phyloP scores from a whole-genome alignment of 2,329 filamentous ascomycete species.

The Penicillium oxalicum region DNA sequence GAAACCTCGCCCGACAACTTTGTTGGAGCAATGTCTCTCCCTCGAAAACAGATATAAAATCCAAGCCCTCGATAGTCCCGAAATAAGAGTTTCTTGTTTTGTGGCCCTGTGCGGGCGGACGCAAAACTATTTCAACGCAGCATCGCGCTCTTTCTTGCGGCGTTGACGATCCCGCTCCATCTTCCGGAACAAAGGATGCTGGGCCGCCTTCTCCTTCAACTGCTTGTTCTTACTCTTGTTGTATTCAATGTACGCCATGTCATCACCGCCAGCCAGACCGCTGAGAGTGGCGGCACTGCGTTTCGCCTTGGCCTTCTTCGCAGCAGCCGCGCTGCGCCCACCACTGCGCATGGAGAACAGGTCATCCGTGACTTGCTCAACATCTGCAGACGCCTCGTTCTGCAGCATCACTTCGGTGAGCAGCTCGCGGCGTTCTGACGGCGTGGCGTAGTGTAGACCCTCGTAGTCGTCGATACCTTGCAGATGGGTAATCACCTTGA shows the following conservation, averaged over 20 bases:
- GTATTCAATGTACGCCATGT: conserved; percentile 93
- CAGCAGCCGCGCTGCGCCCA: conserved; percentile 26
- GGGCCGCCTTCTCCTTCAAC: conserved; percentile 56
- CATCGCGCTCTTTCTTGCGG: conserved; percentile 44
- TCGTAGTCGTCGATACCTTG: conserved; percentile 83
- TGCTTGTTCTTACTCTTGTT: conserved; percentile 67
- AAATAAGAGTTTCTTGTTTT: no score
- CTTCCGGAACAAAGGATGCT: conserved; percentile 61
- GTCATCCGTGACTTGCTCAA: conserved; percentile 65
- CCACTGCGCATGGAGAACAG: conserved; percentile 55
- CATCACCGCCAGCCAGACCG: conserved; percentile 82
- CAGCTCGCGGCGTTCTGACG: conserved; percentile 75
- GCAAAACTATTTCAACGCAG: neutral
- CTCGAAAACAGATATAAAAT: no score
- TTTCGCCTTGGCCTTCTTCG: conserved; percentile 56
- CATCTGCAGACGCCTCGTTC: conserved; percentile 66
- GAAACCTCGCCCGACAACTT: no score
- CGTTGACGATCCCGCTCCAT: conserved; percentile 57
- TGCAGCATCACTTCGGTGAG: conserved; percentile 85
- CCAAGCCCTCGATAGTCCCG: no score
- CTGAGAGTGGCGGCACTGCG: conserved; percentile 79
- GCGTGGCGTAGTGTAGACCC: conserved; percentile 70
- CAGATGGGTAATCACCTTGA: conserved; percentile 96
- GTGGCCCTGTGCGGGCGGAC: no score
- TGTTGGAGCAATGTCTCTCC: no score